Conservation (phyloP, 1,284 basidiomycete genomes). For the Rhizoctonia solani region DNA sequence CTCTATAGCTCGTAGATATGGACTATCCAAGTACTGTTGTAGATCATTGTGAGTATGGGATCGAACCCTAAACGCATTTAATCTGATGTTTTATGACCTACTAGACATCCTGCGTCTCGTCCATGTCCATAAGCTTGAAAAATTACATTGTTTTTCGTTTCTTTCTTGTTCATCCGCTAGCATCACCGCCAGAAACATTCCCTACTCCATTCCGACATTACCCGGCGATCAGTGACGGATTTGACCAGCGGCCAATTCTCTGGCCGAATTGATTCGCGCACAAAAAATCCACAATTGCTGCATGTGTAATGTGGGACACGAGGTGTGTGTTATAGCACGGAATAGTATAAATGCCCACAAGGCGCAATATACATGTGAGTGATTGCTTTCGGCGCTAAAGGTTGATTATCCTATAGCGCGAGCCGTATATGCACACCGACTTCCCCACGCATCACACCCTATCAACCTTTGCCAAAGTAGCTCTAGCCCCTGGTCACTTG, state of each 20-base stretch:
- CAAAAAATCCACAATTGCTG: no score
- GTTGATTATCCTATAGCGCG: not conserved
- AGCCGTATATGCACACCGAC: not conserved
- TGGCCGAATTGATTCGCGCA: not conserved
- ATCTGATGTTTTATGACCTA: not conserved
- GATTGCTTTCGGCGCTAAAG: not conserved
- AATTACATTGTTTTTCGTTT: not conserved
- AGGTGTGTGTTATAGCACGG: no score
- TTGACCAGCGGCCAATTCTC: not conserved
- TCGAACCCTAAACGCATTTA: conserved; percentile 1
- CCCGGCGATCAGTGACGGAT: conserved; percentile 3
- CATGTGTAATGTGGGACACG: no score
- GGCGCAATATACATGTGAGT: no score
- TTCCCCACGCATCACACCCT: conserved; percentile 19
- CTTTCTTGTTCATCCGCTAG: no score
- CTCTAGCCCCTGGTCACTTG: conserved; percentile 12
- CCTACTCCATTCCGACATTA: conserved; percentile 20
- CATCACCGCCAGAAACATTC: no score
- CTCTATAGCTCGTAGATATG: conserved; percentile 43
- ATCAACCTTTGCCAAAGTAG: conserved; percentile 6
- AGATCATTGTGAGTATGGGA: conserved; percentile 6
- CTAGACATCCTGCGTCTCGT: not conserved
- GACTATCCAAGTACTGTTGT: not conserved
- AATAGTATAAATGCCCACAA: no score
- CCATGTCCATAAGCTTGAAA: conserved; percentile 16